These are phyloP conservation scores for Fusarium anthophilum DNA, from an alignment of 2,329 filamentous ascomycete species.

Conservation along the genomic window DNA sequence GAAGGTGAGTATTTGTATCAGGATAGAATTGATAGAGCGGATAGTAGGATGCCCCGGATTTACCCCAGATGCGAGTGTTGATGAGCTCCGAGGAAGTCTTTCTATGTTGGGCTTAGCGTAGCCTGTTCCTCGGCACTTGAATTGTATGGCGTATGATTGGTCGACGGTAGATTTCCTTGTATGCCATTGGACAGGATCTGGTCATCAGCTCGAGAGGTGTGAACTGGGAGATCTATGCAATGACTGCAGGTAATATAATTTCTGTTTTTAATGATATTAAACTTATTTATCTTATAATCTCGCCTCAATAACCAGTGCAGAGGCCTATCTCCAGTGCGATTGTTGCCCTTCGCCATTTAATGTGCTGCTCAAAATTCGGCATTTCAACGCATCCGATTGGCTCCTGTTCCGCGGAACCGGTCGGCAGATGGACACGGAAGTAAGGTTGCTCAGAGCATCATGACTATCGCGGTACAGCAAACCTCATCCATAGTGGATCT, in stretches of 20 bases:
- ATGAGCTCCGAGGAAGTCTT: constrained; percentile 12
- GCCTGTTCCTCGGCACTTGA: background rate
- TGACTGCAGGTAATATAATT: accelerated
- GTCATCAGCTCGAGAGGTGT: background rate
- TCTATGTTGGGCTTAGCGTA: background rate
- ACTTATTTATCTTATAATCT: no score
- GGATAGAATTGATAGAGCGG: background rate
- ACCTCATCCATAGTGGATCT: no score
- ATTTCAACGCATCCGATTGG: constrained; percentile 10
- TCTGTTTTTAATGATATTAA: accelerated
- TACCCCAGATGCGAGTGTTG: constrained; percentile 5
- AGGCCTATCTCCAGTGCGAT: no score
- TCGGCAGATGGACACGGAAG: background rate
- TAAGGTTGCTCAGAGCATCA: no score
- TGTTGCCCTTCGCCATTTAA: background rate
- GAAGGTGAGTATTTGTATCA: constrained; percentile 11
- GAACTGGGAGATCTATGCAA: background rate
- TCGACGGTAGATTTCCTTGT: accelerated
- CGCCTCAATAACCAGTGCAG: no score
- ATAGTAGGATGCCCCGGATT: constrained; percentile 1
- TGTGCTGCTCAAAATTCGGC: background rate
- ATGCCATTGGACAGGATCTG: background rate
- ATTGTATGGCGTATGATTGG: background rate
- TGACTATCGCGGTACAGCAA: no score
- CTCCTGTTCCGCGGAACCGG: constrained; percentile 4